phyloP scores from a whole-genome alignment of 202 grass and related monocot genomes.

The Musa balbisiana region DNA sequence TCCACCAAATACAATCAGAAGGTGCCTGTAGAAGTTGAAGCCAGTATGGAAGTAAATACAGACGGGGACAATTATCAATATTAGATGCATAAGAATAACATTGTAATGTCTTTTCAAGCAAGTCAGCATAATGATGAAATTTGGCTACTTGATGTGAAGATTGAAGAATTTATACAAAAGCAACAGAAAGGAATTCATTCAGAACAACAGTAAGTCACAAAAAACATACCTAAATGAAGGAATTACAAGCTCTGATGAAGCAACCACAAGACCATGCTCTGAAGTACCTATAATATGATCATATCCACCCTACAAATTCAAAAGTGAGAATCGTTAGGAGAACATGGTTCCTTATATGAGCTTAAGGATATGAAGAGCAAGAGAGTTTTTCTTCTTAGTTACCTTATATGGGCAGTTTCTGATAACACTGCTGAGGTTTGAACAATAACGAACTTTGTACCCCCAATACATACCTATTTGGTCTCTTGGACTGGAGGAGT shows the following conservation, averaged over 20 bases:
- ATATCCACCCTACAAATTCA: constrained; percentile 59
- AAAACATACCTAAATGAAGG: constrained; percentile 62
- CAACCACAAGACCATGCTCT: constrained; percentile 67
- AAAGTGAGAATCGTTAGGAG: constrained; percentile 1
- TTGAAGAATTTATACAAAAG: too few species aligned
- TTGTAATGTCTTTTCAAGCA: too few species aligned
- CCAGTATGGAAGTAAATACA: not conserved
- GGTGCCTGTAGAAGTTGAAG: constrained; percentile 44
- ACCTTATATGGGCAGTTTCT: constrained; percentile 67
- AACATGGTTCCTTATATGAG: not conserved
- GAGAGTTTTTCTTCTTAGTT: constrained; percentile 1
- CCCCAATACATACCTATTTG: constrained; percentile 78
- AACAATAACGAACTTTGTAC: constrained; percentile 81
- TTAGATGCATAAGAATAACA: not conserved
- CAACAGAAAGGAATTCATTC: not conserved
- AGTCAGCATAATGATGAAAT: not conserved
- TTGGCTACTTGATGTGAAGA: not conserved
- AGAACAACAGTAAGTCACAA: not conserved
- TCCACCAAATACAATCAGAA: constrained; percentile 86
- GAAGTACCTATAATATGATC: constrained; percentile 96
- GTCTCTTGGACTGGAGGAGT: constrained; percentile 38
- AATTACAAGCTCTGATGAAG: constrained; percentile 77
- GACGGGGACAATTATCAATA: not conserved
- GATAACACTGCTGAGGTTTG: constrained; percentile 73
- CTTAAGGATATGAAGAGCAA: not conserved